A percentile compares a stretch with the other conserved stretches of the same genome.
These are phyloP conservation scores for Cystofilobasidium capitatum DNA, from an alignment of 768 basidiomycete genomes.

Conservation along the genomic window DNA sequence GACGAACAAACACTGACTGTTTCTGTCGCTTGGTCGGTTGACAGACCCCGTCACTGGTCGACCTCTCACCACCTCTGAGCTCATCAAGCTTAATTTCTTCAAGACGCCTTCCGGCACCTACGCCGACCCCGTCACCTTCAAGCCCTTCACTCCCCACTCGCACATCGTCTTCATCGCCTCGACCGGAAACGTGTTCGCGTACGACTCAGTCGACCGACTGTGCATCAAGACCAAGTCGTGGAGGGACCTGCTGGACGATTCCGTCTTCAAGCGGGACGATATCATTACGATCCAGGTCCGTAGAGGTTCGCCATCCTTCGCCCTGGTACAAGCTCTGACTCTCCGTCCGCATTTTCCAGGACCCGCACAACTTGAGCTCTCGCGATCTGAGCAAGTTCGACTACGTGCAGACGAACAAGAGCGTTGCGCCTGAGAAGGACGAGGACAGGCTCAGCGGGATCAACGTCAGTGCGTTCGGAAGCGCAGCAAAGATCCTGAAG, in stretches of 20 bases:
- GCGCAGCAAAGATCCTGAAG: slow-evolving; percentile 40
- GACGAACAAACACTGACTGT: background rate
- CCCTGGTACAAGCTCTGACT: background rate
- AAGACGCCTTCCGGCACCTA: slow-evolving; percentile 30
- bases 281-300: slow-evolving; percentile 78
- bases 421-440: slow-evolving; percentile 32
- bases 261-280: slow-evolving; percentile 76
- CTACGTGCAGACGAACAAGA: slow-evolving; percentile 41
- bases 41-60: slow-evolving; percentile 44
- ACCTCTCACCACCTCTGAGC: slow-evolving; percentile 39
- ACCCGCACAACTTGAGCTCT: slow-evolving; percentile 40
- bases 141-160: slow-evolving; percentile 91
- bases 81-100: slow-evolving; percentile 44
- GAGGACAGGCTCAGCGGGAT: slow-evolving; percentile 40
- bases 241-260: slow-evolving; percentile 74
- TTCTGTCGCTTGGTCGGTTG: background rate
- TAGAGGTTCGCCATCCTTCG: no score
- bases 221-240: slow-evolving; percentile 54
- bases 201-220: slow-evolving; percentile 51
- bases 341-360: slow-evolving; percentile 30
- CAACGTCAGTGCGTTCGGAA: slow-evolving; percentile 42
- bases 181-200: slow-evolving; percentile 86
- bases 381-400: slow-evolving; percentile 43
- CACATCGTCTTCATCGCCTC: slow-evolving; percentile 83
- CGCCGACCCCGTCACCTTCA: slow-evolving; percentile 87